Evolutionary conservation across 805 yeast species (phyloP).

Genomic region (Candida ficus): DNA sequence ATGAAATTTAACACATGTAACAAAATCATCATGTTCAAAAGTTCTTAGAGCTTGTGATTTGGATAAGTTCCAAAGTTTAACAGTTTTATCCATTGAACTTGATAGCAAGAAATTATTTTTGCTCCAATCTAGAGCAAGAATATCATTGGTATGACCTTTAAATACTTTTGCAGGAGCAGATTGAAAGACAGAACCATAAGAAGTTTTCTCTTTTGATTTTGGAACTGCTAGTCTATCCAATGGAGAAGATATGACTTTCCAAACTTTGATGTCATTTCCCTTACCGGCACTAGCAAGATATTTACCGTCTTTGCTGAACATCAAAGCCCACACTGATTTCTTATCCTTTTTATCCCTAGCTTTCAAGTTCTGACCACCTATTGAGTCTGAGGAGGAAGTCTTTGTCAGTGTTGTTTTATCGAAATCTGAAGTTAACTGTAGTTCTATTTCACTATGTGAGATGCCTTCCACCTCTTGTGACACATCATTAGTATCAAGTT

Average conservation of each 20-base stretch:
- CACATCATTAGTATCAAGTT: constrained; percentile 32
- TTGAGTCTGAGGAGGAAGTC: constrained; percentile 3
- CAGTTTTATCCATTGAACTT: constrained; percentile 83
- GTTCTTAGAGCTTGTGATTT: constrained; percentile 55
- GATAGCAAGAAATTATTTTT: constrained; percentile 75
- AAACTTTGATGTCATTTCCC: constrained; percentile 58
- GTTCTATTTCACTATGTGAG: constrained; percentile 1
- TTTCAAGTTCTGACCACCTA: constrained; percentile 10
- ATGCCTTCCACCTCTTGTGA: neutral
- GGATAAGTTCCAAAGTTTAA: constrained; percentile 79
- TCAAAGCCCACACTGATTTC: constrained; percentile 63
- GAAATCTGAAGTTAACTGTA: constrained; percentile 1
- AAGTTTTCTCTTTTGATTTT: constrained; percentile 6
- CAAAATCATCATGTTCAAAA: constrained; percentile 75
- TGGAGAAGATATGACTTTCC: constrained; percentile 77
- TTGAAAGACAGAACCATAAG: constrained; percentile 76
- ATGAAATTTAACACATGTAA: constrained; percentile 74
- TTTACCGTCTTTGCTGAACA: constrained; percentile 76
- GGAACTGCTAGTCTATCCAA: constrained; percentile 46
- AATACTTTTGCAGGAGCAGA: constrained; percentile 56
- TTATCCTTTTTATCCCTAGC: constrained; percentile 9
- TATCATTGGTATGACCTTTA: constrained; percentile 62
- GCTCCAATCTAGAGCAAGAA: constrained; percentile 83
- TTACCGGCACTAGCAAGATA: constrained; percentile 82
- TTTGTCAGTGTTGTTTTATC: constrained; percentile 2